These are phyloP conservation scores for Mycena metata DNA, from an alignment of 768 basidiomycete genomes.

Conservation along the genomic window DNA sequence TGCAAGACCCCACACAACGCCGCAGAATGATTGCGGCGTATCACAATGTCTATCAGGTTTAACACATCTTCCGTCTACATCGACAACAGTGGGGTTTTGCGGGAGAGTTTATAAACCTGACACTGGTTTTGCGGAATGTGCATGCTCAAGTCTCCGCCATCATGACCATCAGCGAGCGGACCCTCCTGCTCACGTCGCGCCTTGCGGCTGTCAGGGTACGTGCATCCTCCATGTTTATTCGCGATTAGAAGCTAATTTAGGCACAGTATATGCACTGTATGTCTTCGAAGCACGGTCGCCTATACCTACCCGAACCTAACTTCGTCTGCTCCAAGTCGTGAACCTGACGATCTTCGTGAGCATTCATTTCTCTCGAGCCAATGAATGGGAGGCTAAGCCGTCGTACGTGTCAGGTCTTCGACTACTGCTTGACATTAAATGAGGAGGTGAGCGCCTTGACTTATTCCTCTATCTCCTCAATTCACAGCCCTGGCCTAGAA, in stretches of 20 bases:
- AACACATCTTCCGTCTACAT: not conserved
- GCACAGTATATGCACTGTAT: conserved; percentile 35
- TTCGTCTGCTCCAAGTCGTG: conserved; percentile 12
- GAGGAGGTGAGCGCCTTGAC: conserved; percentile 12
- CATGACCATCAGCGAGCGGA: not conserved
- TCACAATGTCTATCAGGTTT: conserved; percentile 8
- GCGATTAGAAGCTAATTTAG: not conserved
- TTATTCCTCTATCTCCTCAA: too few relatives aligned
- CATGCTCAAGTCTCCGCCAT: conserved; percentile 10
- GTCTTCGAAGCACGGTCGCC: not conserved
- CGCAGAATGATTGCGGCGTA: not conserved
- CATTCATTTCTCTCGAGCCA: not conserved
- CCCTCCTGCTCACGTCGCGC: conserved; percentile 20
- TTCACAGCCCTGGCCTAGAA: not conserved
- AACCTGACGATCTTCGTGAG: conserved; percentile 31
- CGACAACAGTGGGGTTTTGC: not conserved
- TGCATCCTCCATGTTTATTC: not conserved
- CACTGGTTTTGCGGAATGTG: not conserved
- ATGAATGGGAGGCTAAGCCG: not conserved
- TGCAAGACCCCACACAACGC: not conserved
- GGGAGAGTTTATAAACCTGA: conserved; percentile 18
- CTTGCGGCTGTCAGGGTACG: conserved; percentile 29
- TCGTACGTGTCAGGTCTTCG: conserved; percentile 22
- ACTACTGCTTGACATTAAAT: conserved; percentile 31
- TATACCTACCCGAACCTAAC: not conserved